Base-by-base conservation (phyloP, 306 rosid species). In the Fagus crenata region DNA sequence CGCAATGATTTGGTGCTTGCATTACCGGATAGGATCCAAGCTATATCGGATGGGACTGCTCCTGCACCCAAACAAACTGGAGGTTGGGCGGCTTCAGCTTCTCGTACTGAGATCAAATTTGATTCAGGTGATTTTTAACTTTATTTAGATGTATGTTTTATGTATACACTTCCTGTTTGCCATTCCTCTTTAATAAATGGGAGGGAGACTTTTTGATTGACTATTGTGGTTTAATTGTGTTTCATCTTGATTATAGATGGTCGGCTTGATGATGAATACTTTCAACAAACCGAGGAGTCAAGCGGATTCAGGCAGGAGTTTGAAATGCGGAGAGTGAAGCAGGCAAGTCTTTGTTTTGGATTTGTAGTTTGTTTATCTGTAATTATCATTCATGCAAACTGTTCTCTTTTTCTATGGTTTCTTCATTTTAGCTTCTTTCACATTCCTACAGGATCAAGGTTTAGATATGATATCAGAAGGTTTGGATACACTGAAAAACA, bases 1-100 rank as follows among this genome's bases (percentile, higher is more conserved):
- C 97, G 99, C 35, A 96, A 96, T 87, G 99, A 96, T 86, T 76
- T 96, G 90, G 97, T 87, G 83, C 93, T 86, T 82, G 96, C 99
- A 22, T 81, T 96, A 85, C 97, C 99, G 0, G 99, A 88, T 22
- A 91, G 97, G 90, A 96, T 96, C 75, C 97, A 88, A 84, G 93
- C 88, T 75, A 92, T 96, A 75, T 96, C 98, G n/a, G 99, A 96
- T 84, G 99, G 99, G 78, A 78, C 98, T 53, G 88, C 97, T 12
- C 83, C 89, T 81, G 89, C 84, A 0, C 87, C 96, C 12, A 96
- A 88, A 86, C 89, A 87, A 75, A 82, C 78, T 49, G 99, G 97
- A 72, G 93, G 97, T n/a, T 96, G 99, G 98, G 82, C 91, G 9
- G 80, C 93, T 77, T 92, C 99, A 4, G 93, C 89, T 74, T 87